These are phyloP conservation scores for Balamuthia mandrillaris DNA, from an alignment of 208 protist species.

Conservation along the genomic window DNA sequence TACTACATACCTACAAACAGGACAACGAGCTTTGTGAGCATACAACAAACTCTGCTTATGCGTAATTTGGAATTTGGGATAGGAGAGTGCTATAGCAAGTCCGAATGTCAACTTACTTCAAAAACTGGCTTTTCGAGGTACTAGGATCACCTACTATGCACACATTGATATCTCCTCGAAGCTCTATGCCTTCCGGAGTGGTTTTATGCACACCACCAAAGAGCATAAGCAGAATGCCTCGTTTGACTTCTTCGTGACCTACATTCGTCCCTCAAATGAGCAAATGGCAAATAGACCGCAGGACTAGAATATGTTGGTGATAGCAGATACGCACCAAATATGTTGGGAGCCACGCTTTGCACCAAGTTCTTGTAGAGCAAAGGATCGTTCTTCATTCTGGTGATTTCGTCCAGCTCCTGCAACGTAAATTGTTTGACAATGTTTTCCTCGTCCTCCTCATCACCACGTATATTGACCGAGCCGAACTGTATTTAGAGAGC, in stretches of 20 bases:
- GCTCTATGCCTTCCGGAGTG: conserved; percentile 81
- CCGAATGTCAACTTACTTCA: conserved; percentile 88
- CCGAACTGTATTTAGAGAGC: not conserved
- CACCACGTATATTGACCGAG: conserved; percentile 69
- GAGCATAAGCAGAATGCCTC: conserved; percentile 96
- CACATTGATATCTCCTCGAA: conserved; percentile 98
- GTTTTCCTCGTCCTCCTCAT: not conserved
- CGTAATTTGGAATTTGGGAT: not conserved
- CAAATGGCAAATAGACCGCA: not conserved
- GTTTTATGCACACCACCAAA: conserved; percentile 97
- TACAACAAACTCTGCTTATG: not conserved
- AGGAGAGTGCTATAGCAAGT: not conserved
- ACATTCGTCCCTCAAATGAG: not conserved
- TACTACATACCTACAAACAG: conserved; percentile 73
- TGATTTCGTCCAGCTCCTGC: conserved; percentile 67
- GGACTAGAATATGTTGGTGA: not conserved
- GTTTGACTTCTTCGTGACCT: conserved; percentile 96
- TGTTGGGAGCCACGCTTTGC: conserved; percentile 72
- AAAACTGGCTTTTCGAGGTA: conserved; percentile 98
- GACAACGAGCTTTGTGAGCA: not conserved
- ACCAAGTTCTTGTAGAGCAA: conserved; percentile 85
- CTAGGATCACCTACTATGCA: conserved; percentile 98
- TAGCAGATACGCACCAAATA: conserved; percentile 22
- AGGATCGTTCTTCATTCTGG: conserved; percentile 75
- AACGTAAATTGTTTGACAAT: not conserved